Base-by-base conservation (phyloP, 2,329 filamentous ascomycete species). In the Westerdykella ornata region DNA sequence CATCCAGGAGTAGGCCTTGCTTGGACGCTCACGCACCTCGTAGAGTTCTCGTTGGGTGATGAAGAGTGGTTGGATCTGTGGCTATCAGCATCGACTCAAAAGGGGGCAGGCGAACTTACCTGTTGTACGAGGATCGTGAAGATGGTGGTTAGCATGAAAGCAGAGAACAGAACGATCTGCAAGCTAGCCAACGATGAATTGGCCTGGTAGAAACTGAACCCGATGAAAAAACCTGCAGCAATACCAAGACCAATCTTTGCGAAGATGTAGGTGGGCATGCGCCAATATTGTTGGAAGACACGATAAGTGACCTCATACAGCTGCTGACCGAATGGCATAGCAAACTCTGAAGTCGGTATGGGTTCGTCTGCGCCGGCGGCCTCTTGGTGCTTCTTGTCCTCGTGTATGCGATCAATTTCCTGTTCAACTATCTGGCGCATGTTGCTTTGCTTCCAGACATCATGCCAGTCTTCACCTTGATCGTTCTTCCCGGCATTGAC, bases 1-100 rank as follows among this genome's bases (percentile, higher is more conserved):
- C 60, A 84, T 81, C 88, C 87, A 94, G 38, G 80, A 81, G 66
- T 94, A 94, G 0, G 85, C 80, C 69, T 89, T 90, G 38, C 83
- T 86, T 0, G 87, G 87, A 3, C 86, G 79, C 67, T 94, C 88
- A 38, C 86, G 85, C 22, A 85, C 85, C 67, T 94, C 88, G 65
- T 92, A 94, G 0, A 94, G 72, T 11, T 82, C 79, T 37, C 77
- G 71, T 54, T 80, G 76, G 2, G 73, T 76, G 37, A 76, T 68
- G 55, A 80, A 81, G 32, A 75, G 66, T 2, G 77, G 77, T 67
- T 79, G 77, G 48, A 80, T 78, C 51, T 78, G 48, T 16, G 11
- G 22, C 22, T 26, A 26, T 26, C 3, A 26, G 22, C 22, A 26
- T 26, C 14, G 13, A 22, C 15, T 37, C 31, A 6, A 15, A 32